Evolutionary conservation across 805 yeast species (phyloP).

Genomic region (Pichia gijzeniarum): DNA sequence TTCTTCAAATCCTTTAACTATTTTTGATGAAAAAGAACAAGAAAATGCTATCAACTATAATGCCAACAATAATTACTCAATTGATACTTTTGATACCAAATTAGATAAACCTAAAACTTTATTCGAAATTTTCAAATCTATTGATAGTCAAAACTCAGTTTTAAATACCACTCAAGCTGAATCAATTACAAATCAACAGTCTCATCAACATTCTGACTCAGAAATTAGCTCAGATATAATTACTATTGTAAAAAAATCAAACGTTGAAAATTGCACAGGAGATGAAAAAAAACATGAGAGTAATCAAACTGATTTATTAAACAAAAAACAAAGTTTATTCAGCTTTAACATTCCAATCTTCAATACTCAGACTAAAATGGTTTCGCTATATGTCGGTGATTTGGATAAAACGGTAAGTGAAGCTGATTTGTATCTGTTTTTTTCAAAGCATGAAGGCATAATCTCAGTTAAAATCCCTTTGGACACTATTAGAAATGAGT

Average conservation of each 20-base stretch:
- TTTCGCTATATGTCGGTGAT: conserved; percentile 58
- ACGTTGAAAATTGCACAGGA: background rate
- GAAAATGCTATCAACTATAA: background rate
- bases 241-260: conserved; percentile 1
- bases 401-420: conserved; percentile 47
- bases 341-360: background rate
- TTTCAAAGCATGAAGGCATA: conserved; percentile 39
- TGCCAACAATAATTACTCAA: background rate
- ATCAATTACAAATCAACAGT: too few relatives aligned
- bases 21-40: background rate
- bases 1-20: background rate
- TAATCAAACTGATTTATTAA: background rate
- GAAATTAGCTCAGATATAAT: background rate
- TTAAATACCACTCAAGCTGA: background rate
- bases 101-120: conserved; percentile 1
- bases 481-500: conserved; percentile 44
- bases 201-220: background rate
- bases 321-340: too few relatives aligned
- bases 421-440: conserved; percentile 37
- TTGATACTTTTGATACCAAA: conserved; percentile 1
- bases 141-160: background rate
- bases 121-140: conserved; percentile 2
- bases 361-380: conserved; percentile 8
- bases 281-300: background rate
- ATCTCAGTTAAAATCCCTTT: conserved; percentile 55